Percentiles rank a stretch among this genome's conserved stretches.
Conservation (phyloP, 73 alveolate genomes). For the Symbiodinium pilosum region DNA sequence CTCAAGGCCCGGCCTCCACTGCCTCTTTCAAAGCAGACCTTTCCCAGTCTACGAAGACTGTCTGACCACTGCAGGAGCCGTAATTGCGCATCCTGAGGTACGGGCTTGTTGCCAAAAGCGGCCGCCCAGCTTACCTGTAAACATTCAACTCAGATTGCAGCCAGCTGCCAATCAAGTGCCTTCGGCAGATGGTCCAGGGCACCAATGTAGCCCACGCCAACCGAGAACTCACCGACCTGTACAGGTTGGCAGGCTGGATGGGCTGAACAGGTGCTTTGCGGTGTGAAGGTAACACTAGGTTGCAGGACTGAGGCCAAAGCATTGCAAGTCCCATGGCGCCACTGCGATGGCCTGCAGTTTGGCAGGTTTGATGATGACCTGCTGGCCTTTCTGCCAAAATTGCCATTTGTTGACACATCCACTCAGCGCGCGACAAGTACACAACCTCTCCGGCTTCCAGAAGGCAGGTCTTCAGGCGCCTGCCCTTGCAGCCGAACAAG, state of each 20-base stretch:
- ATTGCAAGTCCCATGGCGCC: constrained; percentile 92
- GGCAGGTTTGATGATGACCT: not conserved
- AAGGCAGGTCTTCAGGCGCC: constrained; percentile 33
- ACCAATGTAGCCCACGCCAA: constrained; percentile 88
- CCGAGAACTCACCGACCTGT: constrained; percentile 64
- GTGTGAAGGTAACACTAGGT: too few relatives aligned
- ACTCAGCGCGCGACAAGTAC: constrained; percentile 27
- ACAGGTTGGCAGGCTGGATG: not conserved
- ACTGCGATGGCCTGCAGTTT: constrained; percentile 55
- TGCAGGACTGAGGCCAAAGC: not conserved
- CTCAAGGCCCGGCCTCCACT: not conserved
- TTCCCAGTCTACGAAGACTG: not conserved
- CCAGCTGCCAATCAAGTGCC: not conserved
- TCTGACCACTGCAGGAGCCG: too few relatives aligned
- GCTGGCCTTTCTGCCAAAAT: not conserved
- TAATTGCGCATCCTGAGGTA: not conserved
- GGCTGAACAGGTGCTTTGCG: too few relatives aligned
- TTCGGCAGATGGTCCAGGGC: constrained; percentile 69
- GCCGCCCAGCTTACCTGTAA: constrained; percentile 6
- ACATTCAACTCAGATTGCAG: not conserved
- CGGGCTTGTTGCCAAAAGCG: not conserved
- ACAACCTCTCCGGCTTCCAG: constrained; percentile 57
- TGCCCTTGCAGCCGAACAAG: constrained; percentile 12
- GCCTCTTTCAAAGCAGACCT: not conserved
- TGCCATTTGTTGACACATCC: not conserved